These are phyloP conservation scores for Naegleria fowleri DNA, from an alignment of 208 protist species.

Conservation along the genomic window DNA sequence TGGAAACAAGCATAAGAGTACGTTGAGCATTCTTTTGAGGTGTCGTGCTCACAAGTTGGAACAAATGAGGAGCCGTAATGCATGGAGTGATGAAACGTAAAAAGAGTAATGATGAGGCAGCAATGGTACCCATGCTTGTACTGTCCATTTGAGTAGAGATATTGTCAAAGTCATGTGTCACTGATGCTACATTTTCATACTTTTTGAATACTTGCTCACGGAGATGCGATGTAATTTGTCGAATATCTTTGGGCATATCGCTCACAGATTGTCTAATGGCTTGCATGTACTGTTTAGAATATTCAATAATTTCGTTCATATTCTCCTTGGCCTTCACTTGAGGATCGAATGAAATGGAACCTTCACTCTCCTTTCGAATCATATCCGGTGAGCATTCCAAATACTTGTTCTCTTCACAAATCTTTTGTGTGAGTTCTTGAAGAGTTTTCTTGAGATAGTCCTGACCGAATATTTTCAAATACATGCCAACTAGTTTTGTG, in stretches of 20 bases:
- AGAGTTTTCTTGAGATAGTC: not conserved
- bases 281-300: not conserved
- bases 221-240: not conserved
- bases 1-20: not conserved
- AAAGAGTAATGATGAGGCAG: not conserved
- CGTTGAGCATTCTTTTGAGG: not conserved
- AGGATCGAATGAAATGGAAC: not conserved
- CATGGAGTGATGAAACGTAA: not conserved
- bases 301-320: not conserved
- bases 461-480: not conserved
- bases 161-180: not conserved
- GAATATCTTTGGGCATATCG: not conserved
- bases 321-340: not conserved
- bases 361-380: not conserved
- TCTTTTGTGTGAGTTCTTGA: not conserved
- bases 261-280: not conserved
- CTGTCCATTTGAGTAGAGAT: not conserved
- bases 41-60: not conserved
- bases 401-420: conserved; percentile 10
- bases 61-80: not conserved
- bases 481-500: not conserved
- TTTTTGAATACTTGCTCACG: not conserved
- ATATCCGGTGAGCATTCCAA: not conserved
- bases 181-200: not conserved
- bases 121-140: not conserved